Conservation (phyloP, 169 alveolate genomes). For the Cystoisospora suis region DNA sequence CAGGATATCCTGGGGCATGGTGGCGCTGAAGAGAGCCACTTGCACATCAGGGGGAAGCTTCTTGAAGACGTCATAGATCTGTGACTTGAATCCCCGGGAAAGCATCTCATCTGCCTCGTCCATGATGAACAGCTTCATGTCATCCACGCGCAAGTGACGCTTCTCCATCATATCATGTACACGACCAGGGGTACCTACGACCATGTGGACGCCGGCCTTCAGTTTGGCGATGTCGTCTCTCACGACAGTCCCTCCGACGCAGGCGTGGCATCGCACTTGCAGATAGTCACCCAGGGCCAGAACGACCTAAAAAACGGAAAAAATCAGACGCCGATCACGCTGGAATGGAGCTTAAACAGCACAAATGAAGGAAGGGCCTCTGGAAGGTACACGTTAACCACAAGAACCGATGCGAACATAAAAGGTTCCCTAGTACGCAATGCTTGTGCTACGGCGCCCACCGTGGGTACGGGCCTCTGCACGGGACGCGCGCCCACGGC, state of each 20-base stretch:
- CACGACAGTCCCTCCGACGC: conserved; percentile 98
- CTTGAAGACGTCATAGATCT: conserved; percentile 75
- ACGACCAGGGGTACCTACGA: conserved; percentile 99
- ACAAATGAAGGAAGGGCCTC: conserved; percentile 28
- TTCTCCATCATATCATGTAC: conserved; percentile 96
- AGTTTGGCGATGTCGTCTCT: conserved; percentile 96
- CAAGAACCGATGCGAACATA: no score
- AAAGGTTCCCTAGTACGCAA: no score
- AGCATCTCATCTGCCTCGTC: conserved; percentile 99
- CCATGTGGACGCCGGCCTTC: conserved; percentile 97
- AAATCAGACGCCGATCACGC: not conserved
- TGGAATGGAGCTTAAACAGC: not conserved
- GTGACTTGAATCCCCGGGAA: conserved; percentile 95
- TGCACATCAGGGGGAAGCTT: conserved; percentile 82
- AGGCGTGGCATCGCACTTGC: conserved; percentile 89
- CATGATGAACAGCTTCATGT: conserved; percentile 92
- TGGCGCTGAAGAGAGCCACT: conserved; percentile 93
- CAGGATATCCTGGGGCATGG: conserved; percentile 96
- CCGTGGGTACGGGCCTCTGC: no score
- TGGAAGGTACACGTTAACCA: no score
- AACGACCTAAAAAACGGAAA: conserved; percentile 67
- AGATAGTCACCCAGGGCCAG: conserved; percentile 81
- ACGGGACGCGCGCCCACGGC: no score
- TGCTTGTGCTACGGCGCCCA: no score
- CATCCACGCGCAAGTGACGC: conserved; percentile 79